These are phyloP conservation scores for Rhodotorula sp. DNA, from an alignment of 1,284 basidiomycete genomes.

Conservation along the genomic window DNA sequence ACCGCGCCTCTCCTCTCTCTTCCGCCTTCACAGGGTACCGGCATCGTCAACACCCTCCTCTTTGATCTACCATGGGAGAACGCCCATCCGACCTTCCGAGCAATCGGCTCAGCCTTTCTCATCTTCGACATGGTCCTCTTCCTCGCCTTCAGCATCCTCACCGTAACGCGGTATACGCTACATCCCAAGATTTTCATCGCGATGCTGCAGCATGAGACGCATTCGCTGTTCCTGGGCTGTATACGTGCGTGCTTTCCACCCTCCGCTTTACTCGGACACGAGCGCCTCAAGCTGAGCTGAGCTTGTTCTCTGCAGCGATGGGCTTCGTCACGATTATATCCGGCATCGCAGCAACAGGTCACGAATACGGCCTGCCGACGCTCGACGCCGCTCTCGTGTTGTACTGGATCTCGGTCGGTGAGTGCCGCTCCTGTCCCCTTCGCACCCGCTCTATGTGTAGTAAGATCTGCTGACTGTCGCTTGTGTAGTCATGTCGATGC, in stretches of 20 bases:
- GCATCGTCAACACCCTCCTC: slow-evolving; percentile 42
- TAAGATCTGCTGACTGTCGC: not conserved
- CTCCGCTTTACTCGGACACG: not conserved
- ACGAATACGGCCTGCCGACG: slow-evolving; percentile 38
- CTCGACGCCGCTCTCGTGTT: slow-evolving; percentile 37
- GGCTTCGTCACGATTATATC: slow-evolving; percentile 41
- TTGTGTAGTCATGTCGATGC: slow-evolving; percentile 20
- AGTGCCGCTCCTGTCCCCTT: not conserved
- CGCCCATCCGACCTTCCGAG: slow-evolving; percentile 41
- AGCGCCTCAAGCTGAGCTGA: not conserved
- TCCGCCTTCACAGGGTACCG: slow-evolving; percentile 36
- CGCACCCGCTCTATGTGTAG: not conserved
- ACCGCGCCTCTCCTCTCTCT: no score
- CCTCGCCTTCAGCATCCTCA: slow-evolving; percentile 37
- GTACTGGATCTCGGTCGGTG: slow-evolving; percentile 43
- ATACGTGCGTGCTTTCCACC: slow-evolving; percentile 8
- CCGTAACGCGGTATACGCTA: slow-evolving; percentile 40
- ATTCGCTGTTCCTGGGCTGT: slow-evolving; percentile 40
- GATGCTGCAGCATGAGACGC: slow-evolving; percentile 43
- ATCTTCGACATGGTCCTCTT: slow-evolving; percentile 41
- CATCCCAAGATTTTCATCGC: slow-evolving; percentile 41
- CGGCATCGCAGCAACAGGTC: slow-evolving; percentile 38
- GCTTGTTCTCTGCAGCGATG: slow-evolving; percentile 23
- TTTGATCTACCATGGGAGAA: slow-evolving; percentile 41
- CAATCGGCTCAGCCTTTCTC: slow-evolving; percentile 40